Evolutionary conservation across 2,329 filamentous ascomycete species (phyloP), one percentile per base, ranked within the genome.

Genomic region (Botrytis elliptica): DNA sequence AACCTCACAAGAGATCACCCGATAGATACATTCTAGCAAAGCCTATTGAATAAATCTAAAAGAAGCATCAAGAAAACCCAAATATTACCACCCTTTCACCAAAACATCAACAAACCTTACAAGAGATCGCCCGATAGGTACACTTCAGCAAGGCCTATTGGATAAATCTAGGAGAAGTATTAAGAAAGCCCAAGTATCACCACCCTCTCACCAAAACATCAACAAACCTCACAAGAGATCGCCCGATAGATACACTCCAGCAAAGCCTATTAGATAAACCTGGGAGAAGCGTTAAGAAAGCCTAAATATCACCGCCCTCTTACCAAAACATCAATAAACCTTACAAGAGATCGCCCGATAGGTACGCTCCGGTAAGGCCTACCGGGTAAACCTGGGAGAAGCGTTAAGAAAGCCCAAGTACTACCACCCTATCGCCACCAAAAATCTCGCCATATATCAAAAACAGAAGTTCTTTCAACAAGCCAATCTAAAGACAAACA

Each of bases 221-320:
- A 1, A 2, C 29, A 29, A 29, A 29, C 29, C 29, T 29, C 29
- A 29, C 2, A 29, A 29, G 29, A 29, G 64, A 67, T 52, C 64
- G 42, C 44, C 44, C 20, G 5, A 38, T 25, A 52, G 44, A 12
- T 52, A 16, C 9, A 12, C 29, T 33, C 14, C 5, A 29, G 42
- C 7, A 20, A 67, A n/a, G 16, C 25, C 65, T 55, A 20, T 40
- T 12, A 36, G 65, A 22, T 67, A 40, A n/a, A 29, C 33, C 10
- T n/a, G 46, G 44, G 65, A 55, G 46, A 67, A 67, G 65, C 46
- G 46, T 40, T 4, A 40, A 55, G 44, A 52, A 66, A 66, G 33
- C 64, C 44, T 22, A 22, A 38, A 33, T 29, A 65, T 10, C 63
- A 49, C 3, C 20, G 25, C 29, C 29, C 29, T 29, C 8, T 4